These are phyloP conservation scores for barley (Hordeum vulgare) DNA, from an alignment of 176 grass and related monocot genomes.

Conservation along the genomic window DNA sequence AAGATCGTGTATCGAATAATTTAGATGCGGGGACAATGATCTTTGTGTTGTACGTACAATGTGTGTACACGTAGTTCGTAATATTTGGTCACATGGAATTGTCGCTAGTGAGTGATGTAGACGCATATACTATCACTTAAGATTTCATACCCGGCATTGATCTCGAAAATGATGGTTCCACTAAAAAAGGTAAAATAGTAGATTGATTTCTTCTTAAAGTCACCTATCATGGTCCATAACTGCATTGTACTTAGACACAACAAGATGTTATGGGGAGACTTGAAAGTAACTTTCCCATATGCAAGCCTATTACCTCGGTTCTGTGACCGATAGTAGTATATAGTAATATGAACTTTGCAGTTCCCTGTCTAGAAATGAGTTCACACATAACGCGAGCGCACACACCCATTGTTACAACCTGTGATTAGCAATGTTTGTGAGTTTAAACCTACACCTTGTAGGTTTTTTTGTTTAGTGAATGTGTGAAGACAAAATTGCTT, in stretches of 20 bases:
- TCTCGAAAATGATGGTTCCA: not conserved
- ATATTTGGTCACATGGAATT: too few species aligned
- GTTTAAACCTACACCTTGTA: not conserved
- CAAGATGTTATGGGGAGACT: not conserved
- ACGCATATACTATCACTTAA: too few species aligned
- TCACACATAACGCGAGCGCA: too few species aligned
- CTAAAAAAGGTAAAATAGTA: too few species aligned
- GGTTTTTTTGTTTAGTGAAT: not conserved
- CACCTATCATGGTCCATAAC: not conserved
- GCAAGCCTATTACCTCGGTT: not conserved
- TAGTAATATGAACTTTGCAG: too few species aligned
- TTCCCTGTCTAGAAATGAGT: too few species aligned
- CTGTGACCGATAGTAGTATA: not conserved
- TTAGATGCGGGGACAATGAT: too few species aligned
- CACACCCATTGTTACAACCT: not conserved
- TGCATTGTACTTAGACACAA: not conserved
- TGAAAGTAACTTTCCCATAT: not conserved
- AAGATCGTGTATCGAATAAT: too few species aligned
- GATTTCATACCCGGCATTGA: not conserved
- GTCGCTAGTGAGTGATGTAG: too few species aligned
- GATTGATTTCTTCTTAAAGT: not conserved
- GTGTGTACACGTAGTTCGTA: too few species aligned
- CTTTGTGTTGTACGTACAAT: too few species aligned
- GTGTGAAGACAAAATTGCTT: not conserved
- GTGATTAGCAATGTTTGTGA: not conserved